Conservation (phyloP, 495 filamentous ascomycete species). For the Podospora tetraspora region DNA sequence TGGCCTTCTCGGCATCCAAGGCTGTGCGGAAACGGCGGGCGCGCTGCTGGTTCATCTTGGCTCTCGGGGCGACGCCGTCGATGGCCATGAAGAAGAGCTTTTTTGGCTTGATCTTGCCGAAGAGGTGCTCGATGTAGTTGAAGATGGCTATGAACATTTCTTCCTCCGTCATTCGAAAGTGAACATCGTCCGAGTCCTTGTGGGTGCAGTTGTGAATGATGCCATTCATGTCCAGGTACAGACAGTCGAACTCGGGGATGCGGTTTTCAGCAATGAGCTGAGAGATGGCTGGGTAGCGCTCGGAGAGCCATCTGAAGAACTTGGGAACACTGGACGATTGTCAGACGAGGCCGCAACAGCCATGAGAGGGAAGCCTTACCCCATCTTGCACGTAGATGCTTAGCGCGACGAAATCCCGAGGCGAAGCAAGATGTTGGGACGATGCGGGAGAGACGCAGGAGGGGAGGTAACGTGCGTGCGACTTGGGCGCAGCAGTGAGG, state of each 20-base stretch:
- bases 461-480: neutral
- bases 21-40: constrained; percentile 93
- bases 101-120: constrained; percentile 97
- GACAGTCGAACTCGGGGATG: constrained; percentile 97
- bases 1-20: constrained; percentile 79
- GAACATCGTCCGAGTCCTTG: constrained; percentile 84
- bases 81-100: constrained; percentile 99
- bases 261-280: constrained; percentile 98
- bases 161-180: constrained; percentile 91
- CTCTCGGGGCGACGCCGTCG: constrained; percentile 93
- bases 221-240: constrained; percentile 99
- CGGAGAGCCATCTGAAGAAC: constrained; percentile 88
- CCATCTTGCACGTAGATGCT: constrained; percentile 22
- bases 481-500: neutral
- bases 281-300: constrained; percentile 98
- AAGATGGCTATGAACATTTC: constrained; percentile 99
- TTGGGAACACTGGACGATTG: constrained; percentile 78
- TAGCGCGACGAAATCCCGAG: neutral
- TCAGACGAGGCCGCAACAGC: neutral
- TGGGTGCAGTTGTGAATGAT: constrained; percentile 99
- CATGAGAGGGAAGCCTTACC: constrained; percentile 15
- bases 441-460: neutral
- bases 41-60: constrained; percentile 99
- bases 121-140: constrained; percentile 99
- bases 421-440: neutral